Evolutionary conservation across 169 alveolate genomes (phyloP), one percentile per base, ranked within the genome.

Genomic region (Toxoplasma gondii): DNA sequence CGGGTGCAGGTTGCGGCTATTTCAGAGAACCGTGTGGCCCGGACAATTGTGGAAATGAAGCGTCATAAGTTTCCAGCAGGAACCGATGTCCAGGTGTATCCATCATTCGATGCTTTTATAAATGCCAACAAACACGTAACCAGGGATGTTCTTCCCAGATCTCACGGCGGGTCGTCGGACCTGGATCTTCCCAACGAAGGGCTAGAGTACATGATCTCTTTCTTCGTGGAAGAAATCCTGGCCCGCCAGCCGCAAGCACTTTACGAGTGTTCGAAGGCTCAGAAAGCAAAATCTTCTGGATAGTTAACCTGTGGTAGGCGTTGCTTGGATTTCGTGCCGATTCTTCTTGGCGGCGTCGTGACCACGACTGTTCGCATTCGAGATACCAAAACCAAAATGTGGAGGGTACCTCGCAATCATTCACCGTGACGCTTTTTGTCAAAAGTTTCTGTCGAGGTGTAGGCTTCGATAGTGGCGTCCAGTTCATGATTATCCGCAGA

Each of bases 191-290:
- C n/a, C 29, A 44, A 43, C n/a, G 90, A 49, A 24, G 90, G 90
- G 19, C 67, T 82, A 22, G 90, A 82, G 90, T 82, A 29, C 64
- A 24, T 82, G 41, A 44, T 82, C n/a, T 41, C 54, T 1, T 29
- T 82, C 41, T 82, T 82, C 64, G 90, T 82, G 67, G 90, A 82
- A 82, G 90, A 82, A 43, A 82, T 82, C 90, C 90, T 82, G 2
- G 86, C 86, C 39, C 86, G 86, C 86, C 39, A n/a, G 10, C 86
- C 86, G 39, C 22, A 17, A 19, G 86, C 86, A 19, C 86, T 78
- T n/a, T 78, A n/a, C 86, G 86, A 78, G 86, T 78, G 86, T 27
- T 38, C 22, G 44, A 45, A 78, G 39, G 86, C 86, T 17, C 86
- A 27, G 45, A 27, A 17, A 2, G 58, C 22, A 49, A 49, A 49